Evolutionary conservation across 2,329 filamentous ascomycete genomes (phyloP).

Genomic region (Pestalotiopsis sp.): DNA sequence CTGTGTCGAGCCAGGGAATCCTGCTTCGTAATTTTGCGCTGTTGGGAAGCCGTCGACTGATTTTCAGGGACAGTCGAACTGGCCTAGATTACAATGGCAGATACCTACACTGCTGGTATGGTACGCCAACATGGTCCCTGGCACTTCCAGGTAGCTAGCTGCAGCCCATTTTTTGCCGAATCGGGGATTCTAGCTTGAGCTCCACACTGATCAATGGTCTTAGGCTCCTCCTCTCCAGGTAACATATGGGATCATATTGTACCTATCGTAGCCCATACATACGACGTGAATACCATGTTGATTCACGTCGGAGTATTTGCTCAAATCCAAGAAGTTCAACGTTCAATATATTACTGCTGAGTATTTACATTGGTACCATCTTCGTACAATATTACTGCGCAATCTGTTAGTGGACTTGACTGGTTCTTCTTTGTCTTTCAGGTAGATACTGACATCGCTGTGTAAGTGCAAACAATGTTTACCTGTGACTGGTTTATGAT

Average conservation of each 20-base stretch:
- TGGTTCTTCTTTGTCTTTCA: no score
- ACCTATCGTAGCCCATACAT: background rate
- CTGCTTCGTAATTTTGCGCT: background rate
- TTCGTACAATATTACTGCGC: no score
- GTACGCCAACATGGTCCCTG: background rate
- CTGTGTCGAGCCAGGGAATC: background rate
- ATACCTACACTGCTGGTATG: background rate
- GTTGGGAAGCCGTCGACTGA: background rate
- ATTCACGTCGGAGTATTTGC: no score
- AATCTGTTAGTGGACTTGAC: no score
- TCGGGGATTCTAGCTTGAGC: background rate
- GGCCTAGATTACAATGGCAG: background rate
- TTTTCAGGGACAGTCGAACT: background rate
- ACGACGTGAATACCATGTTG: no score
- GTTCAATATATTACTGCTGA: no score
- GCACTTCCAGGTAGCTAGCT: background rate
- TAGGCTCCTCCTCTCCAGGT: background rate
- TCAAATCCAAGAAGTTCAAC: no score
- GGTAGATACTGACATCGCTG: no score
- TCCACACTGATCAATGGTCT: background rate
- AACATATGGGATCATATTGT: background rate
- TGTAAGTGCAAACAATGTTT: no score
- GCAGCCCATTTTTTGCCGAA: conserved; percentile 7
- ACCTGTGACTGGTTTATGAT: no score
- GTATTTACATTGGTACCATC: no score